Base-by-base conservation (phyloP, 345 rosid genomes). In the Sonneratia caseolaris region DNA sequence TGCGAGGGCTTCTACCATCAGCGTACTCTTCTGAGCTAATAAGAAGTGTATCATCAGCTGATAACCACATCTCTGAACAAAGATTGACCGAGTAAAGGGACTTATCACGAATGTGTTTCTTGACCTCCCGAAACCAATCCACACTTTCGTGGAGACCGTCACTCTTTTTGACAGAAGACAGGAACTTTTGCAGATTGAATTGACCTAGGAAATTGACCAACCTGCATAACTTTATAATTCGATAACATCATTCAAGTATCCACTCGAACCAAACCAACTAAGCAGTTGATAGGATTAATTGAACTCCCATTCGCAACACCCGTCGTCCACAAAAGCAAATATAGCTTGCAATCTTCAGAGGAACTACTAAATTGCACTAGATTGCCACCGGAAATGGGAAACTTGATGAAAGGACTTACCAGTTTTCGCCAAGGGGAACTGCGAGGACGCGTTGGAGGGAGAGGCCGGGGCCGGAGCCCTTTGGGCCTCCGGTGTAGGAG, bases 21-120 rank as follows among this genome's bases (percentile, higher is more conserved):
- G 84, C 78, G 49, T 71, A 89, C 56, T 86, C 80, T 70, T 95
- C 97, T 71, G 72, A 82, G 83, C 81, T 81, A 73, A 89, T 45
- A 76, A 87, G 83, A 68, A 95, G 77, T 59, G 88, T 81, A 77
- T 90, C 97, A 35, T 89, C 90, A 11, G 88, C 80, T 21, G 93
- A 82, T 65, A 95, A 76, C 71, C 73, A 75, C 37, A 92, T 68
- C 91, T 95, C 96, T 8, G 94, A 87, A 76, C 82, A 82, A 47
- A 92, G 84, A 21, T 94, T 88, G 51, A 92, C 72, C 3, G 96
- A 97, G 48, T 90, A 92, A 37, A 92, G 82, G 3, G 97, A 90
- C 66, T 84, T 87, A 43, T 92, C 91, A 43, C 78, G 83, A 61
- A 92, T 80, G 59, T 79, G 75, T 62, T 68, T 78, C 64, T 66